These are phyloP conservation scores for Cnidoscolus chayamansa DNA, from an alignment of 441 rosid genomes.

Conservation along the genomic window DNA sequence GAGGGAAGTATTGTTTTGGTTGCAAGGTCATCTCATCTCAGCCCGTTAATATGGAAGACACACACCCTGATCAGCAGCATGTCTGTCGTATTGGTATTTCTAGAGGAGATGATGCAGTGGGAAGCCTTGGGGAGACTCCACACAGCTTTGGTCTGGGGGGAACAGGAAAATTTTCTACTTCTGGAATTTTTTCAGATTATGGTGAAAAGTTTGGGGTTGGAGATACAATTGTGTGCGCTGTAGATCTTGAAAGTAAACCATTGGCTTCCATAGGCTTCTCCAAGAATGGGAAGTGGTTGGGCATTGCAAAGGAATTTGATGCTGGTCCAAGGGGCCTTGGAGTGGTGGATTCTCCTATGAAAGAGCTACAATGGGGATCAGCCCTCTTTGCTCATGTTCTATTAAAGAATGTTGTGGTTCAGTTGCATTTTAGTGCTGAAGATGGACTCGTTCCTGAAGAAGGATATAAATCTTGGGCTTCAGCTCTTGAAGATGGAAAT, in stretches of 20 bases:
- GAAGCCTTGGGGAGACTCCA: constrained; percentile 33
- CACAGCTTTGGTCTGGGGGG: constrained; percentile 39
- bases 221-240: constrained; percentile 31
- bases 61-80: constrained; percentile 33
- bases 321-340: constrained; percentile 28
- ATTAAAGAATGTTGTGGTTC: constrained; percentile 36
- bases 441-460: constrained; percentile 31
- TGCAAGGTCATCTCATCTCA: constrained; percentile 24
- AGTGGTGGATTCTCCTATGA: constrained; percentile 20
- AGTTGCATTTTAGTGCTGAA: constrained; percentile 31
- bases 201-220: constrained; percentile 36
- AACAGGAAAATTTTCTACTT: constrained; percentile 31
- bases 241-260: constrained; percentile 36
- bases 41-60: constrained; percentile 32
- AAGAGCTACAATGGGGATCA: constrained; percentile 20
- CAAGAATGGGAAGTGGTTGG: constrained; percentile 38
- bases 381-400: constrained; percentile 36
- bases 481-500: constrained; percentile 30
- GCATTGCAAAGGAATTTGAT: constrained; percentile 33
- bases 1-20: constrained; percentile 36
- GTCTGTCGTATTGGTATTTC: constrained; percentile 33
- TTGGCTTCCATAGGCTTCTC: constrained; percentile 33
- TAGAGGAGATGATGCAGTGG: constrained; percentile 28
- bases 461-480: constrained; percentile 36
- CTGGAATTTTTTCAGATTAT: constrained; percentile 23